Evolutionary conservation across 345 rosid species (phyloP), one percentile per base, ranked within the genome.

Genomic region (Syzygium jambos): DNA sequence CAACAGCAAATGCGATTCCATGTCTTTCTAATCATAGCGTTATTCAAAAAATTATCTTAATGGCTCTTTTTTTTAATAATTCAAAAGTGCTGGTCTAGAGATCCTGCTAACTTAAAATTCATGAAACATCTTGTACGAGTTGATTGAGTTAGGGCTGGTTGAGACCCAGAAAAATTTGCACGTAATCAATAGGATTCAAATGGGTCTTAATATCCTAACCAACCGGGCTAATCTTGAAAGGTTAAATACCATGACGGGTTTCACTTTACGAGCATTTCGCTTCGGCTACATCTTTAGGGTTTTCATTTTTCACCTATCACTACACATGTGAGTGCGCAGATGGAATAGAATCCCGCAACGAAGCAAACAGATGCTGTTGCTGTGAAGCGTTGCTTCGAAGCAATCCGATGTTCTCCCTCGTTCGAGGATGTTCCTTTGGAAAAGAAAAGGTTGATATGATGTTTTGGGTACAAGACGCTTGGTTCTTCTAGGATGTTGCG

Each of bases 241-340:
- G 19, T 53, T 53, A 53, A 16, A 53, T 54, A 54, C 57, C 9
- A 21, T 9, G 78, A 17, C 1, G 78, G 6, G 6, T 34, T 5
- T 68, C 78, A 68, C 0, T n/a, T 61, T 14, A n/a, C 9, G 14
- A 13, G 34, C n/a, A 61, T 61, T 3, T 68, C 9, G 25, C 13
- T 68, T 4, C 25, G 25, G 38, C 12, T 2, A 2, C 4, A 8
- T 11, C 23, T 19, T 8, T 16, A 4, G 12, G 46, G 3, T 2
- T 0, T 16, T 4, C 2, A 2, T 7, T 16, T 2, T 7, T 65
- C 25, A 5, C 23, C 1, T 19, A 9, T 73, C 23, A 21, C 0
- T 11, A 19, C 46, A 9, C 78, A 0, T 1, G 46, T 9, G 80
- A 9, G 25, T 19, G 80, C 43, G 80, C 11, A 73, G 25, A 9